phyloP scores from a whole-genome alignment of 2,329 filamentous ascomycete genomes.

The Tolypocladium pustulatum region DNA sequence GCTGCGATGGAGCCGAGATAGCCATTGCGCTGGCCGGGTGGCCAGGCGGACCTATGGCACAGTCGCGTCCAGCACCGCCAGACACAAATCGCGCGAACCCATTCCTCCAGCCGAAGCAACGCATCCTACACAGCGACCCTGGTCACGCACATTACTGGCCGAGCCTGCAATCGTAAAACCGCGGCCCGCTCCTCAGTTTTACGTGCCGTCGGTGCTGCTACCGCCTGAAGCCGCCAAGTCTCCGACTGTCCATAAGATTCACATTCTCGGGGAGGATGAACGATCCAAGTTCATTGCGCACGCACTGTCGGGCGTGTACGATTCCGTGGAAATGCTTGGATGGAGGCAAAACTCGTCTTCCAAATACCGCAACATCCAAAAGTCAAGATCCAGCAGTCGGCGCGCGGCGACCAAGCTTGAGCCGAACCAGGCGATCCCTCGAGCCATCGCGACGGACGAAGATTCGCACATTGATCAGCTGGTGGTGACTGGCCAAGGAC shows the following conservation, averaged over 20 bases:
- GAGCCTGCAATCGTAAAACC: slow-evolving; percentile 5
- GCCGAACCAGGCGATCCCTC: slow-evolving; percentile 8
- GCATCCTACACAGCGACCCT: slow-evolving; percentile 10
- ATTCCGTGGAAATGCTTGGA: slow-evolving; percentile 25
- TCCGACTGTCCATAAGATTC: slow-evolving; percentile 26
- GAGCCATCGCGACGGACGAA: slow-evolving; percentile 13
- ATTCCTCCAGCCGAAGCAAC: slow-evolving; percentile 10
- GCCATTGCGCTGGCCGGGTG: slow-evolving; percentile 23
- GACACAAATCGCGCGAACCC: slow-evolving; percentile 11
- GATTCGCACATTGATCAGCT: slow-evolving; percentile 56
- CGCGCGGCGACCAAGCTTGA: slow-evolving; percentile 10
- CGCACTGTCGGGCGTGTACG: slow-evolving; percentile 28
- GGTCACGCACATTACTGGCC: slow-evolving; percentile 7
- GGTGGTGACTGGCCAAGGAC: slow-evolving; percentile 51
- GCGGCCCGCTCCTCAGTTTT: slow-evolving; percentile 12
- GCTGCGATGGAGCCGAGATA: slow-evolving; percentile 30
- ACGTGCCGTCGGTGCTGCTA: slow-evolving; percentile 25
- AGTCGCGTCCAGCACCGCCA: slow-evolving; percentile 11
- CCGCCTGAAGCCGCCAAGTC: slow-evolving; percentile 19
- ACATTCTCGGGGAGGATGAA: slow-evolving; percentile 30
- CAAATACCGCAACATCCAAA: slow-evolving; percentile 21
- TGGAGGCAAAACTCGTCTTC: slow-evolving; percentile 13
- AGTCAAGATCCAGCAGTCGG: slow-evolving; percentile 8
- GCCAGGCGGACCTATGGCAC: slow-evolving; percentile 23
- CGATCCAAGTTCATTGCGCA: slow-evolving; percentile 30